Conservation (phyloP, 2,329 filamentous ascomycete species). For the Colletotrichum zoysiae region DNA sequence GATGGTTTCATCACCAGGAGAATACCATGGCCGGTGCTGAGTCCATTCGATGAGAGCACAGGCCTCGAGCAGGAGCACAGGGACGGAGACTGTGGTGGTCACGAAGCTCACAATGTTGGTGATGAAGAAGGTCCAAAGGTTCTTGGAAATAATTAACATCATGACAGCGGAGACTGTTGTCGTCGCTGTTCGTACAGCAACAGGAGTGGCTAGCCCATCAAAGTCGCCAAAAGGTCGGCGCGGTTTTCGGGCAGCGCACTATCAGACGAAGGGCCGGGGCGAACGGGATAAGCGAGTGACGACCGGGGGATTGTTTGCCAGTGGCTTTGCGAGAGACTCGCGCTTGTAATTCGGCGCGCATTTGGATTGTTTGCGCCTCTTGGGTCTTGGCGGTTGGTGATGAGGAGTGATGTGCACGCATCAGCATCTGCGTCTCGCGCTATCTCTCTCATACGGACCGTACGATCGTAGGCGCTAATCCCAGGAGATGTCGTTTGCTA, state of each 20-base stretch:
- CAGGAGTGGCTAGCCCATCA: not conserved
- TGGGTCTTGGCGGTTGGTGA: slow-evolving; percentile 40
- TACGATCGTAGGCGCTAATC: slow-evolving; percentile 2
- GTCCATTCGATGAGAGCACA: too few relatives aligned
- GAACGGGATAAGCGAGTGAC: slow-evolving; percentile 13
- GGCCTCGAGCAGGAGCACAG: not conserved
- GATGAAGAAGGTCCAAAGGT: not conserved
- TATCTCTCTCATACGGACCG: not conserved
- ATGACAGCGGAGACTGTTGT: not conserved
- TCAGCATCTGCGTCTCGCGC: slow-evolving; percentile 24
- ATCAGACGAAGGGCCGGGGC: slow-evolving; percentile 16
- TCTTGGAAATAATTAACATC: not conserved
- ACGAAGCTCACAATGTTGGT: not conserved
- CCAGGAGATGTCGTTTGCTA: slow-evolving; percentile 8
- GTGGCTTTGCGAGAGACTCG: not conserved
- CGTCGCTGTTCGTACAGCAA: not conserved
- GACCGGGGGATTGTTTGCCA: slow-evolving; percentile 8
- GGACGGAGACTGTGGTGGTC: not conserved
- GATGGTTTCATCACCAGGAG: too few relatives aligned
- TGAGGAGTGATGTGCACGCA: slow-evolving; percentile 10
- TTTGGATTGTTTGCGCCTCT: slow-evolving; percentile 18
- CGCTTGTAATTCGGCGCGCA: not conserved
- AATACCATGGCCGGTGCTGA: not conserved
- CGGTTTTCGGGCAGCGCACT: not conserved
- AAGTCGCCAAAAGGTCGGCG: not conserved